These are phyloP conservation scores for Trifolium dubium DNA, from an alignment of 306 rosid genomes.

Conservation along the genomic window DNA sequence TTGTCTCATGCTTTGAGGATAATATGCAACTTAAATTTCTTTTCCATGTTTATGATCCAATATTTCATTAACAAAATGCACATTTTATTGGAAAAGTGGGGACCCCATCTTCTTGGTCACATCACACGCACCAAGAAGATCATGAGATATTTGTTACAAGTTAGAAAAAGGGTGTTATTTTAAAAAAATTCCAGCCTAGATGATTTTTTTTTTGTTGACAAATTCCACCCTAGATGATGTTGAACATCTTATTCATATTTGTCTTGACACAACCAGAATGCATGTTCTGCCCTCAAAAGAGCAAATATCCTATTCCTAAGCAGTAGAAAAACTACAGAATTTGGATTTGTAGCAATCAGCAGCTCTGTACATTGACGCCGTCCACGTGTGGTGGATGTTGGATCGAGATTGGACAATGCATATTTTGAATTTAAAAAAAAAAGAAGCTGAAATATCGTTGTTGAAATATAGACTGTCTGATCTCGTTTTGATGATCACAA, in stretches of 20 bases:
- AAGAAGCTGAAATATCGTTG: no score
- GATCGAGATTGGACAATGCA: no score
- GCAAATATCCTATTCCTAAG: not conserved
- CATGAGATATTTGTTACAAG: not conserved
- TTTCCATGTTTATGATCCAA: not conserved
- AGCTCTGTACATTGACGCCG: no score
- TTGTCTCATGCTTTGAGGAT: not conserved
- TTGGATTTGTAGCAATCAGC: no score
- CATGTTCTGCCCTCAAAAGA: not conserved
- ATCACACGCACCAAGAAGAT: not conserved
- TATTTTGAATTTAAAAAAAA: no score
- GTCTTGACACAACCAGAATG: not conserved
- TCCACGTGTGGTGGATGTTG: no score
- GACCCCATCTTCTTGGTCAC: not conserved
- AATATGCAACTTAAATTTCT: not conserved
- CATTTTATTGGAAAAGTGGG: not conserved
- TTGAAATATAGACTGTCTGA: no score
- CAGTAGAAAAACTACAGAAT: not conserved
- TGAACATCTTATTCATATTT: not conserved
- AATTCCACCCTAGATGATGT: constrained; percentile 8
- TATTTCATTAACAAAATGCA: constrained; percentile 3
- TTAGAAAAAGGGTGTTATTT: constrained; percentile 17
- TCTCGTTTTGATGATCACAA: no score
- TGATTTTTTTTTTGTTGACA: no score
- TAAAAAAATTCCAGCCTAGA: constrained; percentile 8